Evolutionary conservation across 106 monocot genomes (phyloP).

Genomic region (Dioscorea zingiberensis): DNA sequence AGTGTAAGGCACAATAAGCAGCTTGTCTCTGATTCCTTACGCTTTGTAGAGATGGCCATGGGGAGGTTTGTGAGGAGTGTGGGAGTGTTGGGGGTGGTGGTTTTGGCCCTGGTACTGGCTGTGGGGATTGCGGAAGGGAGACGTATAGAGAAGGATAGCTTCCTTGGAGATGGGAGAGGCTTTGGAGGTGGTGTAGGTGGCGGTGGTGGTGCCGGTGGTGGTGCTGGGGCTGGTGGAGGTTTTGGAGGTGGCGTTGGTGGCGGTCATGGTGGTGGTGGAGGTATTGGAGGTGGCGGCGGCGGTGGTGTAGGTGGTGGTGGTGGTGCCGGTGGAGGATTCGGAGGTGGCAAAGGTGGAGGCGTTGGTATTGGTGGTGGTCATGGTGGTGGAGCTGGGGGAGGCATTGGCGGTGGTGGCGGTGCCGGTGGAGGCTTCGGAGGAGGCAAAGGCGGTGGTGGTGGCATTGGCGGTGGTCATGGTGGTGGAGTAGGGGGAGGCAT

Average conservation of each 20-base stretch:
- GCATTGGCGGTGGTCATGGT: slow-evolving; percentile 3
- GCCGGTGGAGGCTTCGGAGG: slow-evolving; percentile 10
- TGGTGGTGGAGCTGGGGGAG: slow-evolving; percentile 9
- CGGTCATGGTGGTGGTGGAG: slow-evolving; percentile 2
- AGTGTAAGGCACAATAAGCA: background rate
- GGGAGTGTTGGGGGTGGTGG: slow-evolving; percentile 1
- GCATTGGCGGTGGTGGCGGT: slow-evolving; percentile 12
- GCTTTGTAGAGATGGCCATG: background rate
- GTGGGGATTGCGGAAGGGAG: background rate
- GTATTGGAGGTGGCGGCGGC: background rate
- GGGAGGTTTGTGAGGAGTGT: slow-evolving; percentile 5
- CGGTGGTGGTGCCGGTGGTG: slow-evolving; percentile 5
- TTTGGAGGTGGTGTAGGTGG: slow-evolving; percentile 1
- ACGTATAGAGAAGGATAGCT: background rate
- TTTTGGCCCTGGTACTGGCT: slow-evolving; percentile 16
- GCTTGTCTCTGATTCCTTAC: background rate
- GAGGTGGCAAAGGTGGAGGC: slow-evolving; percentile 4
- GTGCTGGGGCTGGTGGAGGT: slow-evolving; percentile 4
- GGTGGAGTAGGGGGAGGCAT: background rate
- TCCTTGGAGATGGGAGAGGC: background rate
- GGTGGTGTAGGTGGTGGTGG: background rate
- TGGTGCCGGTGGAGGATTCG: slow-evolving; percentile 6
- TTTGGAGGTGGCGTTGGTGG: slow-evolving; percentile 2
- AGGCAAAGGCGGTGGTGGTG: slow-evolving; percentile 9
- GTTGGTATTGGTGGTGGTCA: slow-evolving; percentile 1